These are phyloP conservation scores for Pseudogymnoascus sp. DNA, from an alignment of 2,329 filamentous ascomycete species.

Conservation along the genomic window DNA sequence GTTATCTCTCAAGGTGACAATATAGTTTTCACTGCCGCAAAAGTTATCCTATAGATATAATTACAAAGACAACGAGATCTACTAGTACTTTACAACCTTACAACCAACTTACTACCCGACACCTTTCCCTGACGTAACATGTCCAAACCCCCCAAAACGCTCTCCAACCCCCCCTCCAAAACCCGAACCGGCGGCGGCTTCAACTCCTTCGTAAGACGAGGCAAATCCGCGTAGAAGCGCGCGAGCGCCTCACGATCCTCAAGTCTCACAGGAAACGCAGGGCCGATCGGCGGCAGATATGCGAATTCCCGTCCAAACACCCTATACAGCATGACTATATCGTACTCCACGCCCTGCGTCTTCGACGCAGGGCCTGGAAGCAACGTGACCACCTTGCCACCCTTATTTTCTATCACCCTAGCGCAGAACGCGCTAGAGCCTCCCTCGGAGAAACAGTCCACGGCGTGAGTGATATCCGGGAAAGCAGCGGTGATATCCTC, in stretches of 20 bases:
- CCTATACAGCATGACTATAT: conserved; percentile 24
- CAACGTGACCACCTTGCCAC: conserved; percentile 27
- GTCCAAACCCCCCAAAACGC: conserved; percentile 17
- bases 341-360: conserved; percentile 19
- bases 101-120: conserved; percentile 21
- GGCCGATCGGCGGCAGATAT: conserved; percentile 25
- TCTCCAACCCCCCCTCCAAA: conserved; percentile 18
- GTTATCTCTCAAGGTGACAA: too few relatives aligned
- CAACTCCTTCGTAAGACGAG: conserved; percentile 11
- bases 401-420: conserved; percentile 15
- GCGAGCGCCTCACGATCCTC: conserved; percentile 21
- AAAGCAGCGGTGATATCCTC: background rate
- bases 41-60: background rate
- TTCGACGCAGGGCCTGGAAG: conserved; percentile 20
- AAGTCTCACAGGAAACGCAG: conserved; percentile 26
- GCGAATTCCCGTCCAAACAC: conserved; percentile 23
- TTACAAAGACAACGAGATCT: background rate
- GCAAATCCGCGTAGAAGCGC: conserved; percentile 21
- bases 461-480: conserved; percentile 25
- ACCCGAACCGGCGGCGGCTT: background rate
- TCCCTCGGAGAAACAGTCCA: conserved; percentile 30
- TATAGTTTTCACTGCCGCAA: background rate
- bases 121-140: conserved; percentile 21
- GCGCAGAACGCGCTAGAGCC: conserved; percentile 27
- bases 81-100: conserved; percentile 18